Base-by-base conservation (phyloP, 1,284 basidiomycete genomes). In the Moesziomyces parantarcticus region DNA sequence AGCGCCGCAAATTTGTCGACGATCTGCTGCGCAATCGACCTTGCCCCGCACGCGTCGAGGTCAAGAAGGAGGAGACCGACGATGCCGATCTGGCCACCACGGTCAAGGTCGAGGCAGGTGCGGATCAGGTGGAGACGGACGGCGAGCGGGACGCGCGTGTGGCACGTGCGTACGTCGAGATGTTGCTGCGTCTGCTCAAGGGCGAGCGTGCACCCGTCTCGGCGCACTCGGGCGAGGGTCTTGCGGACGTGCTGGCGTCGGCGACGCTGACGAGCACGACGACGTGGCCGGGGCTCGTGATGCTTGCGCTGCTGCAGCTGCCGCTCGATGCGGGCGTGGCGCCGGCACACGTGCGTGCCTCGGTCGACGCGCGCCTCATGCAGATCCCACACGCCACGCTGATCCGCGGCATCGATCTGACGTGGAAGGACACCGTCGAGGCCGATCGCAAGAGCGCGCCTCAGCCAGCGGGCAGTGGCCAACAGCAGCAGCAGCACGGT, bases 1-100 rank as follows among this genome's bases (percentile, higher is more conserved):
- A 94, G 78, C 90, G 96, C 10, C 89, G 92, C 73, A 89, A 90
- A 23, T 99, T 97, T 87, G 87, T 95, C 67, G 89, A 90, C 78
- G 94, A 97, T 84, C 93, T 98, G 74, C 86, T 98, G 1, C 86
- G 97, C 20, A 91, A 93, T 29, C 89, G 95, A 3, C 34, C 34
- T 1, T 14, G 34, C 3, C 34, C 29, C 29, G 29, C 34, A 14
- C 34, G 2, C 10, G 13, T 36, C 13, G 84, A 85, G 50, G 88
- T 89, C 75, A 90, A 90, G 41, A 85, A 81, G 9, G 90, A 91
- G 76, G 90, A 90, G 9, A n/a, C n/a, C n/a, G n/a, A n/a, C n/a
- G n/a, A n/a, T n/a, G 90, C 94, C 81, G 90, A 42, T 23, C 34
- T 18, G 13, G 34, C 45, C 11, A 49, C 10, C 39, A 48, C 18